Conservation (phyloP, 305 asterid genomes). For the Nicotiana rustica region DNA sequence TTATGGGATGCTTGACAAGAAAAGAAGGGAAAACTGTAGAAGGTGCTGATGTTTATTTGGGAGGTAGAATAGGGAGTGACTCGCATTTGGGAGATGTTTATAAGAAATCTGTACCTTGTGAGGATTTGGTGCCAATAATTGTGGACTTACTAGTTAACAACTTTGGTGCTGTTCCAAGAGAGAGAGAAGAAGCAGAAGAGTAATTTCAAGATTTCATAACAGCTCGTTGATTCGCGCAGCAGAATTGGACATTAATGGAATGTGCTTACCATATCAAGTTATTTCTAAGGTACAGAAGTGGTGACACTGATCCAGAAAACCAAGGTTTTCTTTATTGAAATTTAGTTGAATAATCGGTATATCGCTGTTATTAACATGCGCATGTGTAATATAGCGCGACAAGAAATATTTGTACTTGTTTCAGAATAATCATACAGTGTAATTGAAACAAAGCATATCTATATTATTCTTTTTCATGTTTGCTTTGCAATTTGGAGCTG, state of each 20-base stretch:
- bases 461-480: too few species aligned
- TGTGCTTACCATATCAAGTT: conserved; percentile 1
- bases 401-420: conserved; percentile 18
- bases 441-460: too few species aligned
- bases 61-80: conserved; percentile 92
- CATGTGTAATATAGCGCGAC: conserved; percentile 8
- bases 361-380: background rate
- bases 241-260: background rate
- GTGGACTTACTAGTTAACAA: conserved; percentile 71
- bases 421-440: background rate
- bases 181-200: conserved; percentile 75
- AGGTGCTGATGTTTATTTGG: conserved; percentile 82
- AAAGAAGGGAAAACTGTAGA: conserved; percentile 71
- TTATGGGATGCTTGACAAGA: conserved; percentile 96
- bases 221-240: background rate
- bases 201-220: conserved; percentile 34
- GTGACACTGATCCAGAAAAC: background rate
- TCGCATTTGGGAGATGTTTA: conserved; percentile 91
- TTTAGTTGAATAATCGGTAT: background rate
- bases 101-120: conserved; percentile 90
- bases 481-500: too few species aligned
- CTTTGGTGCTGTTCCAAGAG: conserved; percentile 77
- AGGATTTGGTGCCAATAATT: conserved; percentile 75
- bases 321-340: background rate
- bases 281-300: background rate